phyloP scores from a whole-genome alignment of 140 eudicot genomes.

The Oenanthe javanica region DNA sequence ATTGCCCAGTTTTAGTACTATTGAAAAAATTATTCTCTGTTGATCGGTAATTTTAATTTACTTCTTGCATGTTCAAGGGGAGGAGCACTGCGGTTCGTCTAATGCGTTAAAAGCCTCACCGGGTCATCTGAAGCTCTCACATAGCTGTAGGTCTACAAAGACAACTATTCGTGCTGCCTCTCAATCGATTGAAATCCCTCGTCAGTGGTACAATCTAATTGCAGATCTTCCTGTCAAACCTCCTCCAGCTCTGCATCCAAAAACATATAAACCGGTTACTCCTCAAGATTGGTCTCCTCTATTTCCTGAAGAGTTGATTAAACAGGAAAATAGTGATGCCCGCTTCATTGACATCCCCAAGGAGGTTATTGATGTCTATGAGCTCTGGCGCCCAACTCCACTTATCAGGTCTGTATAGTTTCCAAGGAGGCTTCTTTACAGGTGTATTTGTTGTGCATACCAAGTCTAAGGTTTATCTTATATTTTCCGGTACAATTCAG shows the following conservation, averaged over 20 bases:
- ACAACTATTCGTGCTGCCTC: constrained; percentile 17
- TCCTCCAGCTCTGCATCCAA: constrained; percentile 78
- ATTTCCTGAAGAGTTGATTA: constrained; percentile 72
- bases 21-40: background rate
- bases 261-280: constrained; percentile 62
- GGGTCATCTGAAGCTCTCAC: constrained; percentile 31
- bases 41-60: background rate
- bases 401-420: constrained; percentile 60
- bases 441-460: background rate
- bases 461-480: constrained; percentile 8
- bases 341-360: constrained; percentile 68
- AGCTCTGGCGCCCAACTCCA: constrained; percentile 99
- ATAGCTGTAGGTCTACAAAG: constrained; percentile 26
- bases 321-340: constrained; percentile 60
- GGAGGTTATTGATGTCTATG: constrained; percentile 72
- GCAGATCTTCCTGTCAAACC: constrained; percentile 91
- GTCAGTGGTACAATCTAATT: constrained; percentile 81
- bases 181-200: constrained; percentile 48
- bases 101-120: constrained; percentile 14
- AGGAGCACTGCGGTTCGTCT: constrained; percentile 20
- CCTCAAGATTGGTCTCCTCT: constrained; percentile 82
- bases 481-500: constrained; percentile 36
- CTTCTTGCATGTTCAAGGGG: constrained; percentile 32
- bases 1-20: background rate
- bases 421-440: background rate